phyloP scores from a whole-genome alignment of 2,329 filamentous ascomycete genomes.

The Paramyrothecium sp. region DNA sequence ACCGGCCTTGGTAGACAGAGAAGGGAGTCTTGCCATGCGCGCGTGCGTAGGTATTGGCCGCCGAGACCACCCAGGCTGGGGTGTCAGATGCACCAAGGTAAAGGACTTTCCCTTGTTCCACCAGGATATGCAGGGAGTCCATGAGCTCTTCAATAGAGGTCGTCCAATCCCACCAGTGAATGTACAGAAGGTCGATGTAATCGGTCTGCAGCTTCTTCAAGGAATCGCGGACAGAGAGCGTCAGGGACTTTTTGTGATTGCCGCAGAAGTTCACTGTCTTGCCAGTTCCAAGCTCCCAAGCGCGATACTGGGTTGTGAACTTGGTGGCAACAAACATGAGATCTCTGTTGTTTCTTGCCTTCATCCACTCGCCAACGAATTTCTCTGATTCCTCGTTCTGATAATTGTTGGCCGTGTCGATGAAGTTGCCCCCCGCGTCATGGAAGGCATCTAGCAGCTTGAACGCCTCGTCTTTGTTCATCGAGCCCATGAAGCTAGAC shows the following conservation, averaged over 20 bases:
- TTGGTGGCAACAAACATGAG: constrained; percentile 55
- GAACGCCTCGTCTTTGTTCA: constrained; percentile 53
- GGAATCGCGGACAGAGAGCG: constrained; percentile 40
- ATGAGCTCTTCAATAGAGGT: constrained; percentile 41
- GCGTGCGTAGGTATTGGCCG: constrained; percentile 36
- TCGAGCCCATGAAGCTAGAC: constrained; percentile 45
- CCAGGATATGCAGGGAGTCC: constrained; percentile 38
- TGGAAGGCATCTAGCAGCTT: constrained; percentile 57
- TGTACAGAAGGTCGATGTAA: constrained; percentile 43
- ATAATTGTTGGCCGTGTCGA: constrained; percentile 63
- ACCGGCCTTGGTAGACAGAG: constrained; percentile 37
- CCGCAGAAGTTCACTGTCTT: constrained; percentile 39
- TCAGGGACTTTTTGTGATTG: constrained; percentile 39
- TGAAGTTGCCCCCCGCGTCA: constrained; percentile 63
- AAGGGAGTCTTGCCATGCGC: constrained; percentile 33
- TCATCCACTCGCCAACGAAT: constrained; percentile 59
- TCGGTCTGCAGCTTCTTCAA: constrained; percentile 43
- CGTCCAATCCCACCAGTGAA: constrained; percentile 44
- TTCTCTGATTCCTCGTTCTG: constrained; percentile 55
- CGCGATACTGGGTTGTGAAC: constrained; percentile 48
- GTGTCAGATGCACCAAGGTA: constrained; percentile 39
- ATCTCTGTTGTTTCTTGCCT: constrained; percentile 45
- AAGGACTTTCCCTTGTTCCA: constrained; percentile 38
- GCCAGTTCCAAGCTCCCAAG: constrained; percentile 32
- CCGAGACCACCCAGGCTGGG: constrained; percentile 38